A percentile compares a stretch with the other conserved stretches of the same genome.
Evolutionary conservation across 208 protist genomes (phyloP).

Genomic region (Angomonas deanei): DNA sequence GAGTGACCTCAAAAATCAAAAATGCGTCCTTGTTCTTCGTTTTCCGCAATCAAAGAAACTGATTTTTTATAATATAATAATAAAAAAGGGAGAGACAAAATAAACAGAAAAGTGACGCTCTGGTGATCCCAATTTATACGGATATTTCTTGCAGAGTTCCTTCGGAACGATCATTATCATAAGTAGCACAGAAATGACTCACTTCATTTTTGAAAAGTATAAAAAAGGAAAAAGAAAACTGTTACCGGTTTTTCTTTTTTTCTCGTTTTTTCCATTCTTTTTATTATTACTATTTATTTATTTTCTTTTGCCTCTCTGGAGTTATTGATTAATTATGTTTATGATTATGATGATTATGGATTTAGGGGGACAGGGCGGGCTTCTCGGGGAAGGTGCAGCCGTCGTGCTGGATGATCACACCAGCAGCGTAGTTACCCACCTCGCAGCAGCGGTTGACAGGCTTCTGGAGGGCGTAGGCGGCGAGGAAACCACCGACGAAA

Average conservation of each 20-base stretch:
- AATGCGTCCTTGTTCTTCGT: background rate
- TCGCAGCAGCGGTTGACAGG: conserved; percentile 78
- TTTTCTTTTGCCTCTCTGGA: background rate
- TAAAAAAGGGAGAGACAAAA: background rate
- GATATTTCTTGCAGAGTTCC: background rate
- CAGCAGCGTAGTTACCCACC: conserved; percentile 87
- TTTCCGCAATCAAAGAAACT: background rate
- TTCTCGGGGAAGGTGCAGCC: conserved; percentile 91
- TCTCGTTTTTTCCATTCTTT: background rate
- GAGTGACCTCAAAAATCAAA: background rate
- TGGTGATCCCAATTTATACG: background rate
- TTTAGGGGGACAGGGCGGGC: conserved; percentile 43
- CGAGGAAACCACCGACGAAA: conserved; percentile 98
- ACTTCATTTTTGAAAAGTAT: too few relatives aligned
- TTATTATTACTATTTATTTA: background rate
- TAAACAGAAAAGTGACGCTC: background rate
- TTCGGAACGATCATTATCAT: too few relatives aligned
- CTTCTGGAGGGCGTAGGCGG: conserved; percentile 58
- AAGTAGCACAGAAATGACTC: too few relatives aligned
- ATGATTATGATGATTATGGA: background rate
- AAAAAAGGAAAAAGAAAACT: conserved; percentile 1
- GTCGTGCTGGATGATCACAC: conserved; percentile 90
- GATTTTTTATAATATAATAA: background rate
- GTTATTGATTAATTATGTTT: background rate
- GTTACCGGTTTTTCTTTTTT: background rate